These are phyloP conservation scores for Chiua virens DNA, from an alignment of 768 basidiomycete species.

Conservation along the genomic window DNA sequence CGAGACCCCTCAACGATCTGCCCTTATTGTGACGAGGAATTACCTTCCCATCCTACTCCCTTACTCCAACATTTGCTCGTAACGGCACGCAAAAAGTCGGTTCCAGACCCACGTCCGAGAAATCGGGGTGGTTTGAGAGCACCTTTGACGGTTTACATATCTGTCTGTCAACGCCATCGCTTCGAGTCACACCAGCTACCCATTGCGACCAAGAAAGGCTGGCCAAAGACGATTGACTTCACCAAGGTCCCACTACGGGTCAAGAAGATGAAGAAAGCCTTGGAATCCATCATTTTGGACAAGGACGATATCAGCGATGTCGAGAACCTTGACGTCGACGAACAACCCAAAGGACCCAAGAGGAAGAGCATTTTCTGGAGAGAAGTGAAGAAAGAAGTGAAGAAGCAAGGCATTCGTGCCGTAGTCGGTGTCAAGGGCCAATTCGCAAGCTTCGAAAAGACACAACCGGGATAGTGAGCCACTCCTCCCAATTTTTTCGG, in stretches of 20 bases:
- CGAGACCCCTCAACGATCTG: constrained; percentile 70
- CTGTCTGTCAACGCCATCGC: constrained; percentile 74
- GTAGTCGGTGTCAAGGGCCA: constrained; percentile 71
- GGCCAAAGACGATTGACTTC: constrained; percentile 78
- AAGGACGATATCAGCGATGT: constrained; percentile 25
- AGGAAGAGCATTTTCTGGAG: constrained; percentile 64
- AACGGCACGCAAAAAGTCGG: constrained; percentile 52
- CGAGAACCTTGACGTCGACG: constrained; percentile 11
- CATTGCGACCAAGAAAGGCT: constrained; percentile 65
- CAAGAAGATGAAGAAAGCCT: constrained; percentile 42
- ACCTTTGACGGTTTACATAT: constrained; percentile 52
- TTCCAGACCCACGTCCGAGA: constrained; percentile 59
- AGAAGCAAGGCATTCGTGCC: constrained; percentile 62
- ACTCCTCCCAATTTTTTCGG: background rate
- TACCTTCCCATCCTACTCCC: constrained; percentile 64
- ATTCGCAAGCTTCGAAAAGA: constrained; percentile 76
- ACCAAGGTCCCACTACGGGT: constrained; percentile 52
- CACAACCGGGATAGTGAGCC: constrained; percentile 88
- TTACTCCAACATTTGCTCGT: constrained; percentile 54
- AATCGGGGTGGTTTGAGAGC: constrained; percentile 67
- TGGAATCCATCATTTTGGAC: constrained; percentile 57
- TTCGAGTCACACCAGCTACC: constrained; percentile 77
- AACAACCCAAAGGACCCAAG: constrained; percentile 25
- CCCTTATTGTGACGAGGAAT: constrained; percentile 75
- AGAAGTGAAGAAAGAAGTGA: constrained; percentile 62